Base-by-base conservation (phyloP, 2,329 filamentous ascomycete species). In the Lecanoromycetidae sp. region DNA sequence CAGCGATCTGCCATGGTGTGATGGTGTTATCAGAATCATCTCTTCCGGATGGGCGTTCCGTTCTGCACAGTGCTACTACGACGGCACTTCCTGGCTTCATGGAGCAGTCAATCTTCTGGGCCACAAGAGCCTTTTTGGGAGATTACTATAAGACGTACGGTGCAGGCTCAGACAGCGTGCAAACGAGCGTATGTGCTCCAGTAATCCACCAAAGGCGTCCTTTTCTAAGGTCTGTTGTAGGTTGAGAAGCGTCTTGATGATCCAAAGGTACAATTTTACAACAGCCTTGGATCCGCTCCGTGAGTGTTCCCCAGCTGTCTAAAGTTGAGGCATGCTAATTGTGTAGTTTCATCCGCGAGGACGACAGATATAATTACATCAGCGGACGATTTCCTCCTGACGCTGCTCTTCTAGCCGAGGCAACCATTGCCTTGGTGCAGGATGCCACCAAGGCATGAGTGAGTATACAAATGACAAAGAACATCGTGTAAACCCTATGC, bases 111-210 rank as follows among this genome's bases (percentile, higher is more conserved):
- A 69, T 69, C 1, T 76, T 68, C 49, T 72, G 70, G 65, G 63
- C 64, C 3, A 75, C 72, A 3, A 60, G 69, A 30, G 57, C 61
- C 2, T 68, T 73, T 34, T 56, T 75, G 10, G 72, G 72, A 3
- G 72, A 75, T 46, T 75, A 75, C 52, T 75, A 75, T 57, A 76
- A 76, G 64, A 75, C 72, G 2, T 75, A 72, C 46, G 73, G 73
- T 1, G 66, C 66, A 3, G 66, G 70, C 0, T 72, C 68, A 49
- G 69, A 71, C 27, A 64, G 69, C 49, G 69, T 73, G 3, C 69
- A 75, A 53, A 60, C 63, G 5, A 63, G 65, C 34, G 71, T 72
- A 54, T 57, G 66, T 57, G 13, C 3, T 22, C 8, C 5, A 17
- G 9, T 13, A 6, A 13, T 5, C 23, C n/a, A 5, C 17, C 0